Percentiles rank a stretch among this genome's conserved stretches.
phyloP scores from a whole-genome alignment of 495 filamentous ascomycete species.

The Daldinia caldariorum region DNA sequence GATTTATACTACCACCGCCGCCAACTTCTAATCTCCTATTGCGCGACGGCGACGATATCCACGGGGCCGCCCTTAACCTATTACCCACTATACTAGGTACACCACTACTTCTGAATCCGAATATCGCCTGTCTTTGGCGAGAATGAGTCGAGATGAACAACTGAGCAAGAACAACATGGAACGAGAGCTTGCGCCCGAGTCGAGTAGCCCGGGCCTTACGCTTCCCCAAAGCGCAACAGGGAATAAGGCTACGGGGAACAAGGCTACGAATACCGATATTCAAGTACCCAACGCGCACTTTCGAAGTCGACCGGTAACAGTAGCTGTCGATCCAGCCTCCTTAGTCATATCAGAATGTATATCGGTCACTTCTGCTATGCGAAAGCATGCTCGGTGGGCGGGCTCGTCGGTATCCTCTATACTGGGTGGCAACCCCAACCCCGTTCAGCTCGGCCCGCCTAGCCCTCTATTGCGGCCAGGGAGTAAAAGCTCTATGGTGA shows the following conservation, averaged over 20 bases:
- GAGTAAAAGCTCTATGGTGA: slow-evolving; percentile 45
- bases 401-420: slow-evolving; percentile 98
- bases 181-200: slow-evolving; percentile 41
- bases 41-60: slow-evolving; percentile 8
- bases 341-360: slow-evolving; percentile 99
- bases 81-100: too few relatives aligned
- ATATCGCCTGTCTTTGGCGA: slow-evolving; percentile 47
- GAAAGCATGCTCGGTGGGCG: slow-evolving; percentile 95
- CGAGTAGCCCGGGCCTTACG: slow-evolving; percentile 22
- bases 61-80: neutral
- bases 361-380: slow-evolving; percentile 96
- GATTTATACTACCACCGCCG: neutral
- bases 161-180: slow-evolving; percentile 50
- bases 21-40: slow-evolving; percentile 13
- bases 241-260: slow-evolving; percentile 19
- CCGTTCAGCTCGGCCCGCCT: slow-evolving; percentile 59
- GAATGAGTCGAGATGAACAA: slow-evolving; percentile 59
- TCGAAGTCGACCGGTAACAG: slow-evolving; percentile 65
- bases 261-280: slow-evolving; percentile 22
- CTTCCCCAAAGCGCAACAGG: slow-evolving; percentile 28
- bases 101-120: slow-evolving; percentile 2
- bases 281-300: slow-evolving; percentile 54
- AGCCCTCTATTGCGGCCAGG: slow-evolving; percentile 48
- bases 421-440: slow-evolving; percentile 77
- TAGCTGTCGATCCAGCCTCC: slow-evolving; percentile 93